Evolutionary conservation across 2,329 filamentous ascomycete genomes (phyloP).

Genomic region (Gaeumannomyces sp.): DNA sequence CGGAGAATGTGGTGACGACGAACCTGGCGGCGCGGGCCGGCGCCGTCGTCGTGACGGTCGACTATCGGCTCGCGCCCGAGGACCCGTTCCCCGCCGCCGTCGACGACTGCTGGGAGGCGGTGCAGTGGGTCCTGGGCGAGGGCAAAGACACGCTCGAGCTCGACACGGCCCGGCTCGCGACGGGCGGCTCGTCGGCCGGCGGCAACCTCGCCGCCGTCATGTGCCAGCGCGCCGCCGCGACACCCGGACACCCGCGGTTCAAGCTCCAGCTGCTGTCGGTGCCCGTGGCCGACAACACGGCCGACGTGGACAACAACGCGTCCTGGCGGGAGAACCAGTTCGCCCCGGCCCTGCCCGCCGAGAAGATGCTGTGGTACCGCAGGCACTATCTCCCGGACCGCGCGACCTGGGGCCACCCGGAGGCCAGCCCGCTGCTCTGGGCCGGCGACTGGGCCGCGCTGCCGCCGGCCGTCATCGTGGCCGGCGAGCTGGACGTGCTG

Average conservation of each 20-base stretch:
- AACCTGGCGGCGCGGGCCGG: slow-evolving; percentile 40
- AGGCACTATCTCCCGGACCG: slow-evolving; percentile 47
- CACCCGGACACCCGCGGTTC: slow-evolving; percentile 24
- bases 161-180: slow-evolving; percentile 26
- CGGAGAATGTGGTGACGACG: slow-evolving; percentile 51
- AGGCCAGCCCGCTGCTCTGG: slow-evolving; percentile 50
- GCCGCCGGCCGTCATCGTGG: slow-evolving; percentile 44
- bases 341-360: slow-evolving; percentile 44
- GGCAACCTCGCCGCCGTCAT: slow-evolving; percentile 21
- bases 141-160: slow-evolving; percentile 26
- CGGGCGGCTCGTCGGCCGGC: slow-evolving; percentile 24
- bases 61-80: slow-evolving; percentile 54
- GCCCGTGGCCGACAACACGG: slow-evolving; percentile 53
- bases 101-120: slow-evolving; percentile 49
- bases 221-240: slow-evolving; percentile 16
- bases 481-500: slow-evolving; percentile 52
- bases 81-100: slow-evolving; percentile 50
- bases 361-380: slow-evolving; percentile 57
- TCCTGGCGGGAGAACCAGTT: slow-evolving; percentile 46
- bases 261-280: slow-evolving; percentile 45
- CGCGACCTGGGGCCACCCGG: slow-evolving; percentile 38
- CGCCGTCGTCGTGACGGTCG: slow-evolving; percentile 48
- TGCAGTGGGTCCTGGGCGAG: slow-evolving; percentile 37
- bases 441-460: slow-evolving; percentile 40
- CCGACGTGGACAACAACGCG: slow-evolving; percentile 33